These are phyloP conservation scores for Acmispon strigosus DNA, from an alignment of 306 rosid genomes.

Conservation along the genomic window DNA sequence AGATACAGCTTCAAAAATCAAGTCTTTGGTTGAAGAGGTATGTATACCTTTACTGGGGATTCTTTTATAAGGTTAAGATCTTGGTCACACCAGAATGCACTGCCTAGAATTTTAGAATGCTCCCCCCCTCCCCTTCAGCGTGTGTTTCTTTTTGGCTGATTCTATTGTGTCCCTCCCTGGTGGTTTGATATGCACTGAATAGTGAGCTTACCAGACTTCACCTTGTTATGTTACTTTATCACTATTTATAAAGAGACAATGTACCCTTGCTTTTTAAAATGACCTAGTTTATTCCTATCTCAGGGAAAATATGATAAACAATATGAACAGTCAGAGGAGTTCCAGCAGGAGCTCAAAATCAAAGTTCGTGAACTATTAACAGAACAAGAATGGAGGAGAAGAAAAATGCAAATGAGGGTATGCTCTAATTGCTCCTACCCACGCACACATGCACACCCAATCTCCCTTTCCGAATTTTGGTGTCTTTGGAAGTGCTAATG, in stretches of 20 bases:
- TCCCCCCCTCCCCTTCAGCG: background rate
- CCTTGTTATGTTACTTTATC: background rate
- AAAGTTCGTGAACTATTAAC: slow-evolving; percentile 93
- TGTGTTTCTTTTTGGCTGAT: background rate
- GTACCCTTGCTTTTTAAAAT: slow-evolving; percentile 5
- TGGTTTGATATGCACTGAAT: slow-evolving; percentile 1
- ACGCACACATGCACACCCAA: background rate
- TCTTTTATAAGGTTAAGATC: background rate
- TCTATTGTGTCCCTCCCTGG: background rate
- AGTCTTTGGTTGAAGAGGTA: slow-evolving; percentile 96
- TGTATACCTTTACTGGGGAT: slow-evolving; percentile 12
- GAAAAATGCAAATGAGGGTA: slow-evolving; percentile 99
- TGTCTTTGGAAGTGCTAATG: background rate
- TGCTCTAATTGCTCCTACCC: slow-evolving; percentile 11
- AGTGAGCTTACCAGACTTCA: slow-evolving; percentile 5
- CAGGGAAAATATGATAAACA: slow-evolving; percentile 94
- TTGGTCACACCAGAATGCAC: background rate
- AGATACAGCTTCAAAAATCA: slow-evolving; percentile 92
- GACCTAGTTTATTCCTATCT: background rate
- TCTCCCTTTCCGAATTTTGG: background rate
- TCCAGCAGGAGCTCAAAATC: slow-evolving; percentile 76
- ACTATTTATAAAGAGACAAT: background rate
- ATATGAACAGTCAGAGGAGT: slow-evolving; percentile 77
- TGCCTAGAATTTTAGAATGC: slow-evolving; percentile 13
- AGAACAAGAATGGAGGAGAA: slow-evolving; percentile 97